Conservation (phyloP, 2,329 filamentous ascomycete genomes). For the Ophiostoma tasmaniense region DNA sequence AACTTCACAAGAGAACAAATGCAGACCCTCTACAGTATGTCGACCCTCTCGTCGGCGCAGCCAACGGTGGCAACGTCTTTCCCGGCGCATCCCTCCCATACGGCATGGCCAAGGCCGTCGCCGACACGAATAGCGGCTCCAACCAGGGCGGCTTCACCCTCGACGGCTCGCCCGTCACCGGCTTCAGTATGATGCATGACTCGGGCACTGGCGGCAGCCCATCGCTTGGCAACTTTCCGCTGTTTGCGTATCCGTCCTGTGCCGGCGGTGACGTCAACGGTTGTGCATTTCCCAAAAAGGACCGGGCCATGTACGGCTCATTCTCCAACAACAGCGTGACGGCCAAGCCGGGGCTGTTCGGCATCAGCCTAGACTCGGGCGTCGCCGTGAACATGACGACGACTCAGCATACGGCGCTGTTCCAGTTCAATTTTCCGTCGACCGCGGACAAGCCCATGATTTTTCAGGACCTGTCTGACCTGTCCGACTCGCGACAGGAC, state of each 20-base stretch:
- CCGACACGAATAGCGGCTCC: conserved; percentile 44
- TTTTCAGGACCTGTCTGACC: not conserved
- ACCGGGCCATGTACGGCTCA: not conserved
- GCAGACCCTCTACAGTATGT: conserved; percentile 23
- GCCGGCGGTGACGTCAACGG: conserved; percentile 36
- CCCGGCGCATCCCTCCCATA: conserved; percentile 37
- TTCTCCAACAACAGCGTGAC: not conserved
- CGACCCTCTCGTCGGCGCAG: conserved; percentile 35
- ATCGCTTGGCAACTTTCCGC: conserved; percentile 63
- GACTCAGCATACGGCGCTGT: conserved; percentile 56
- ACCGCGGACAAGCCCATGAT: conserved; percentile 12
- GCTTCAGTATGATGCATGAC: conserved; percentile 52
- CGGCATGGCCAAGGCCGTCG: conserved; percentile 48
- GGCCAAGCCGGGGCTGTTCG: conserved; percentile 48
- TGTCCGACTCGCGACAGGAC: not conserved
- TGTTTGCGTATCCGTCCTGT: conserved; percentile 59
- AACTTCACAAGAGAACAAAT: not conserved
- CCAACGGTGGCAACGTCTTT: conserved; percentile 28
- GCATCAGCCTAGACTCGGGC: conserved; percentile 48
- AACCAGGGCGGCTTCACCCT: conserved; percentile 51
- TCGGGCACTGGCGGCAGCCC: conserved; percentile 49
- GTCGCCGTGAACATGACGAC: conserved; percentile 59
- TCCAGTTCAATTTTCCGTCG: conserved; percentile 55
- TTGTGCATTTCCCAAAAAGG: not conserved
- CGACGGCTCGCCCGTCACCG: conserved; percentile 41